A percentile compares a stretch with the other conserved stretches of the same genome.
Evolutionary conservation across 805 yeast species (phyloP).

Genomic region (Candida multigemmis): DNA sequence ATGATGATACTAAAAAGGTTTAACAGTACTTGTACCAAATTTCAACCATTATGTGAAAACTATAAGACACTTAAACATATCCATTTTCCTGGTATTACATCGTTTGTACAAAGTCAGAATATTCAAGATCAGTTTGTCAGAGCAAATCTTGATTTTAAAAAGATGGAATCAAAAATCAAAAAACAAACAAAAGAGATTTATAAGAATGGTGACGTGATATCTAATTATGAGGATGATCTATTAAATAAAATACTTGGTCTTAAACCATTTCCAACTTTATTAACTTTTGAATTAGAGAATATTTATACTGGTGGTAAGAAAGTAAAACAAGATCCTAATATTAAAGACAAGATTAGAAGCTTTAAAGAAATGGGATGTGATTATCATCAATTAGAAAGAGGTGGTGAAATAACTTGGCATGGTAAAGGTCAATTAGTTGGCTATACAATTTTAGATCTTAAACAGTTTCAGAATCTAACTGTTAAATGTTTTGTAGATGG

Average conservation of each 20-base stretch:
- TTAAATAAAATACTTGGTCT: slow-evolving; percentile 23
- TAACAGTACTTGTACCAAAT: slow-evolving; percentile 13
- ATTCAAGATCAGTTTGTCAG: slow-evolving; percentile 50
- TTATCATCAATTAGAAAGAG: slow-evolving; percentile 75
- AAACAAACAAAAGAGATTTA: slow-evolving; percentile 28
- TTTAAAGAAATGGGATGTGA: slow-evolving; percentile 38
- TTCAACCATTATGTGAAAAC: slow-evolving; percentile 21
- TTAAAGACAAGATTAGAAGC: slow-evolving; percentile 12
- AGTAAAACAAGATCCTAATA: slow-evolving; percentile 45
- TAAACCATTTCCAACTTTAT: slow-evolving; percentile 57
- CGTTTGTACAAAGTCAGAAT: slow-evolving; percentile 37
- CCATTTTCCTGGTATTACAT: slow-evolving; percentile 32
- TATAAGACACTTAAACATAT: slow-evolving; percentile 28
- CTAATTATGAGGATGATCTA: slow-evolving; percentile 38
- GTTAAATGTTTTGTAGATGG: slow-evolving; percentile 58
- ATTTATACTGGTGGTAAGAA: slow-evolving; percentile 91
- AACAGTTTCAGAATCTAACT: slow-evolving; percentile 45
- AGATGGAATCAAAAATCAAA: slow-evolving; percentile 39
- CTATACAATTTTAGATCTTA: slow-evolving; percentile 63
- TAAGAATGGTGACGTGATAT: slow-evolving; percentile 30
- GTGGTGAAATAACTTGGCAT: slow-evolving; percentile 95
- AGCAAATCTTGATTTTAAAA: slow-evolving; percentile 50
- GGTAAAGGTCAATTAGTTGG: slow-evolving; percentile 92
- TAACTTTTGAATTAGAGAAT: slow-evolving; percentile 79
- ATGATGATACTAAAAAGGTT: slow-evolving; percentile 5